Evolutionary conservation across 768 basidiomycete genomes (phyloP).

Genomic region (Termitomyces sp.): DNA sequence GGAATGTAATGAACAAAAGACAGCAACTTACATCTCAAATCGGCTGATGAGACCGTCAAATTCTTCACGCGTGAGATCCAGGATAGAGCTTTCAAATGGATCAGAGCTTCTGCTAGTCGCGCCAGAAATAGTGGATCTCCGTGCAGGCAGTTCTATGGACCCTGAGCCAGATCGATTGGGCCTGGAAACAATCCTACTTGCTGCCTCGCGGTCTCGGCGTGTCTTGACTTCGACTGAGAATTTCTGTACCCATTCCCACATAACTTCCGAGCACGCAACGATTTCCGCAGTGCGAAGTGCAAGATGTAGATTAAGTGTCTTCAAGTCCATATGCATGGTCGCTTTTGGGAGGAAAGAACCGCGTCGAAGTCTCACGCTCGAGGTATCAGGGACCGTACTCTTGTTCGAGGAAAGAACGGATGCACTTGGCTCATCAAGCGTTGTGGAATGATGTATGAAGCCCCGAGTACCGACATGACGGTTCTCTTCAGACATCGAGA

Average conservation of each 20-base stretch:
- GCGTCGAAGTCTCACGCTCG: conserved; percentile 14
- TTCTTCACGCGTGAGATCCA: conserved; percentile 54
- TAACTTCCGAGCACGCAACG: conserved; percentile 67
- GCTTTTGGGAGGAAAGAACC: conserved; percentile 49
- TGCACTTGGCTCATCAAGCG: conserved; percentile 41
- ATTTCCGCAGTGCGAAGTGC: conserved; percentile 58
- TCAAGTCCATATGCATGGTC: conserved; percentile 52
- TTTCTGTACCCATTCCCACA: conserved; percentile 75
- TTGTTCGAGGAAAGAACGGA: conserved; percentile 36
- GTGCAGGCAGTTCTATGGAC: conserved; percentile 11
- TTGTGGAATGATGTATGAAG: conserved; percentile 35
- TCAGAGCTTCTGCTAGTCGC: conserved; percentile 18
- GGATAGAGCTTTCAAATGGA: conserved; percentile 33
- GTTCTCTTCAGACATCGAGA: conserved; percentile 22
- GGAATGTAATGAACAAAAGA: conserved; percentile 5
- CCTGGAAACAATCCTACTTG: neutral
- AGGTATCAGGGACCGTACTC: conserved; percentile 21
- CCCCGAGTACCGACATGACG: conserved; percentile 33
- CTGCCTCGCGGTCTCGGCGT: conserved; percentile 1
- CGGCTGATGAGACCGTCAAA: conserved; percentile 56
- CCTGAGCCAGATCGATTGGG: conserved; percentile 12
- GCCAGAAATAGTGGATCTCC: conserved; percentile 11
- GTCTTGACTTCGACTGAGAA: conserved; percentile 33
- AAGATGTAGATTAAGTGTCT: conserved; percentile 63
- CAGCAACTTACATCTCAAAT: conserved; percentile 57